Conservation (phyloP, 495 filamentous ascomycete genomes). For the Penicillium arizonense region DNA sequence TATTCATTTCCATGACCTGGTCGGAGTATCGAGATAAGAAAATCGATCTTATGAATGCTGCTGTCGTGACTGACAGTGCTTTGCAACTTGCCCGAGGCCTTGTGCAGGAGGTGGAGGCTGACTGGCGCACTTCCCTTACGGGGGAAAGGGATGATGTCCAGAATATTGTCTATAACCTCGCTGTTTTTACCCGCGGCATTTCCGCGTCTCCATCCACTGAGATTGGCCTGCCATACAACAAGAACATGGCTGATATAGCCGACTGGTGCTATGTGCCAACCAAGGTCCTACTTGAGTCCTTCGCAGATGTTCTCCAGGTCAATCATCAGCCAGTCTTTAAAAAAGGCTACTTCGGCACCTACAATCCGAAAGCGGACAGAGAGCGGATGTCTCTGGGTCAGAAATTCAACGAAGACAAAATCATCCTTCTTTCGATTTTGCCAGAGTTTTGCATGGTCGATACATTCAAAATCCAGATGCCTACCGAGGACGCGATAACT, state of each 20-base stretch:
- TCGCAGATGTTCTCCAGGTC: conserved; percentile 23
- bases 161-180: conserved; percentile 17
- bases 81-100: conserved; percentile 26
- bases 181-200: conserved; percentile 12
- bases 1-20: conserved; percentile 28
- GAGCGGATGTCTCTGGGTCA: conserved; percentile 25
- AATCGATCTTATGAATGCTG: conserved; percentile 31
- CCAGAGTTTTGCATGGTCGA: conserved; percentile 31
- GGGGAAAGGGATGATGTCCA: conserved; percentile 10
- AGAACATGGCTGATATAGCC: conserved; percentile 26
- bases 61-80: conserved; percentile 31
- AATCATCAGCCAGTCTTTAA: conserved; percentile 28
- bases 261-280: conserved; percentile 29
- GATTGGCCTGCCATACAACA: conserved; percentile 32
- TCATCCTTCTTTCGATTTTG: conserved; percentile 27
- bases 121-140: conserved; percentile 12
- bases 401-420: conserved; percentile 34
- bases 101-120: conserved; percentile 17
- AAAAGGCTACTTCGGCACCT: conserved; percentile 28
- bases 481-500: conserved; percentile 27
- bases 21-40: conserved; percentile 30
- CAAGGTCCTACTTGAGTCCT: conserved; percentile 21
- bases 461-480: conserved; percentile 20
- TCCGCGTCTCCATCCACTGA: conserved; percentile 20
- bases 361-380: conserved; percentile 29